phyloP scores from a whole-genome alignment of 2,329 filamentous ascomycete species.

The Arthrobotrys megalospora region DNA sequence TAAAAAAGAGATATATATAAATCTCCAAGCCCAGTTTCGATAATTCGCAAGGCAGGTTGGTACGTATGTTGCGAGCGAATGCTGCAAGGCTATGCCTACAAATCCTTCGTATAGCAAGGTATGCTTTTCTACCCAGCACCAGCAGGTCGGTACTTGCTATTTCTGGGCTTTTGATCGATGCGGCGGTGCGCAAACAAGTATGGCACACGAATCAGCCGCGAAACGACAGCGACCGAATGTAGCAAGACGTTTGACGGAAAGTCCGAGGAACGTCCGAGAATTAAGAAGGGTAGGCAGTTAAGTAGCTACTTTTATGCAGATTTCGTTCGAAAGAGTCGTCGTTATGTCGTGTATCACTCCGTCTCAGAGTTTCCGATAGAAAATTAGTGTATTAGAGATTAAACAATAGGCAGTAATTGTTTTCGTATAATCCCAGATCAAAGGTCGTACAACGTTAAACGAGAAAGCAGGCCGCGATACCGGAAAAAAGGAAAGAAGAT shows the following conservation, averaged over 20 bases:
- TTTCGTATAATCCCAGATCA: background rate
- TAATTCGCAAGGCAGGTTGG: background rate
- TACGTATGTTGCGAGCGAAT: conserved; percentile 11
- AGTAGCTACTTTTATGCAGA: background rate
- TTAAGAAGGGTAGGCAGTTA: background rate
- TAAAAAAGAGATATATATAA: conserved; percentile 13
- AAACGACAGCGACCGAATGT: conserved; percentile 19
- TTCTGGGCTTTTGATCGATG: conserved; percentile 19
- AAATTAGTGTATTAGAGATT: conserved; percentile 22
- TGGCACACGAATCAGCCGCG: conserved; percentile 17
- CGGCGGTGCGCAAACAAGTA: conserved; percentile 15
- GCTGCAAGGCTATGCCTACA: conserved; percentile 46
- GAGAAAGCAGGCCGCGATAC: background rate
- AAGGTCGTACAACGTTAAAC: conserved; percentile 24
- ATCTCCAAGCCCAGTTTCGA: conserved; percentile 20
- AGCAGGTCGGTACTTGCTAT: conserved; percentile 37
- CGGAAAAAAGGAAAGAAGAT: conserved; percentile 23
- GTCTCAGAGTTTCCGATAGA: conserved; percentile 5
- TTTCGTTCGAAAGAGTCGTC: conserved; percentile 9
- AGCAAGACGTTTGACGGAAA: conserved; percentile 2
- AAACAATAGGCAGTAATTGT: background rate
- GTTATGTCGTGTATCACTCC: conserved; percentile 16
- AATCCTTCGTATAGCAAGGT: conserved; percentile 15
- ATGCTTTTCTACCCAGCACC: conserved; percentile 15
- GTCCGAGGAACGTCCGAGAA: background rate